Conservation (phyloP, 2,329 filamentous ascomycete species). For the Ambrosiella xylebori region DNA sequence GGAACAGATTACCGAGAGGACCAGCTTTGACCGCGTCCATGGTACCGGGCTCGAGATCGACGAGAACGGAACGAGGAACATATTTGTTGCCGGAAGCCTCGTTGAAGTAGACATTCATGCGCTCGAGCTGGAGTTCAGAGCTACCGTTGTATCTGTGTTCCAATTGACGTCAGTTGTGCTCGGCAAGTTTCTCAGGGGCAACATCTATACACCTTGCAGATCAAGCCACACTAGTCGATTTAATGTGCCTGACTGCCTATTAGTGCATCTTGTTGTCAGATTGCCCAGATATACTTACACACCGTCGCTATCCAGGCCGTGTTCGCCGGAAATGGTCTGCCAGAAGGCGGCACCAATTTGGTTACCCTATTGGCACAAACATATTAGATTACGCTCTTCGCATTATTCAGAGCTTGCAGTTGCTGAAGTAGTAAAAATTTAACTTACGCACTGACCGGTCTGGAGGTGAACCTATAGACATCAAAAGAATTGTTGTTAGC, state of each 20-base stretch:
- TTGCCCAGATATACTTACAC: conserved; percentile 45
- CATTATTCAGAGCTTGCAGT: not conserved
- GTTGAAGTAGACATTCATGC: conserved; percentile 99
- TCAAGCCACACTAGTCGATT: no score
- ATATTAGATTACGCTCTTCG: conserved; percentile 21
- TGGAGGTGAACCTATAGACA: conserved; percentile 90
- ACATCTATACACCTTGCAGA: no score
- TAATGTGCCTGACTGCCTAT: no score
- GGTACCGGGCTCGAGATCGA: conserved; percentile 98
- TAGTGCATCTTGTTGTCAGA: no score
- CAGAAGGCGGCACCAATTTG: conserved; percentile 99
- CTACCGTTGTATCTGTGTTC: conserved; percentile 78
- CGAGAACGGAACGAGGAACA: conserved; percentile 95
- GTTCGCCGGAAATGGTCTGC: conserved; percentile 76
- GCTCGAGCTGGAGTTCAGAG: conserved; percentile 97
- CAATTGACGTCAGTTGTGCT: not conserved
- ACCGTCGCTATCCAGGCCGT: conserved; percentile 93
- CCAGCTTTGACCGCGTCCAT: conserved; percentile 98
- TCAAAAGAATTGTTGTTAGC: conserved; percentile 15
- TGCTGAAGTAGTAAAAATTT: conserved; percentile 1
- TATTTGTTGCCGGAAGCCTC: conserved; percentile 93
- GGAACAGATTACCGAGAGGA: conserved; percentile 98
- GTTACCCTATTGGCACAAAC: conserved; percentile 58
- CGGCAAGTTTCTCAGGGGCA: no score
- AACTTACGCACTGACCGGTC: conserved; percentile 93